Evolutionary conservation across 169 alveolate genomes (phyloP).

Genomic region (Amoebophrya sp.): DNA sequence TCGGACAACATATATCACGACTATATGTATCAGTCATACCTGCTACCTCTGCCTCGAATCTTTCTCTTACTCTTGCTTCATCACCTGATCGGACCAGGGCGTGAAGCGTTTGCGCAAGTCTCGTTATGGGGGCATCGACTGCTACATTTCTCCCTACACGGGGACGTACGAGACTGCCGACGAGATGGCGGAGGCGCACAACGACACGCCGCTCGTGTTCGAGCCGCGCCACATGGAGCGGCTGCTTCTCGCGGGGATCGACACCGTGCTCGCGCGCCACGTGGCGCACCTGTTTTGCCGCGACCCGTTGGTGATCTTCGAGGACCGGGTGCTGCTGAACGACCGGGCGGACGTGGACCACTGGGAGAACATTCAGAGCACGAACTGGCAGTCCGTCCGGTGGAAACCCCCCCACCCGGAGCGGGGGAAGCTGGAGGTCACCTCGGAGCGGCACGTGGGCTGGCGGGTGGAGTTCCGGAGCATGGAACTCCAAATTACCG

Average conservation of each 20-base stretch:
- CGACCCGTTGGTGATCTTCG: slow-evolving; percentile 77
- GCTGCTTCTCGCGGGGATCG: slow-evolving; percentile 43
- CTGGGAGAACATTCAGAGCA: slow-evolving; percentile 59
- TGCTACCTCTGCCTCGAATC: too few species aligned
- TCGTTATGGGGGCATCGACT: not conserved
- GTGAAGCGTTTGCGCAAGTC: not conserved
- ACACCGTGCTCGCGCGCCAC: slow-evolving; percentile 68
- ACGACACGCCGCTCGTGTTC: not conserved
- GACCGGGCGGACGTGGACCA: slow-evolving; percentile 1
- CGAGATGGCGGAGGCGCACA: not conserved
- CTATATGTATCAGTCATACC: too few species aligned
- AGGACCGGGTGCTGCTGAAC: slow-evolving; percentile 31
- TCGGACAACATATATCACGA: too few species aligned
- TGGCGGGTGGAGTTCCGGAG: slow-evolving; percentile 86
- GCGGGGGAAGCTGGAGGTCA: slow-evolving; percentile 19
- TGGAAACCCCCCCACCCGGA: slow-evolving; percentile 72
- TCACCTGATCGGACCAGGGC: too few species aligned
- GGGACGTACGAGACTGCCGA: not conserved
- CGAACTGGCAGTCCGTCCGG: slow-evolving; percentile 83
- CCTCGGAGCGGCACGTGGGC: slow-evolving; percentile 31
- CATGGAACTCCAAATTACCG: slow-evolving; percentile 72
- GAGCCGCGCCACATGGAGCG: not conserved
- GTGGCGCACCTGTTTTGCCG: slow-evolving; percentile 60
- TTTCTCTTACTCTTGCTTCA: too few species aligned
- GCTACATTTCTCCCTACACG: not conserved